Conservation (phyloP, 805 yeast genomes). For the Lipomyces anomalus region DNA sequence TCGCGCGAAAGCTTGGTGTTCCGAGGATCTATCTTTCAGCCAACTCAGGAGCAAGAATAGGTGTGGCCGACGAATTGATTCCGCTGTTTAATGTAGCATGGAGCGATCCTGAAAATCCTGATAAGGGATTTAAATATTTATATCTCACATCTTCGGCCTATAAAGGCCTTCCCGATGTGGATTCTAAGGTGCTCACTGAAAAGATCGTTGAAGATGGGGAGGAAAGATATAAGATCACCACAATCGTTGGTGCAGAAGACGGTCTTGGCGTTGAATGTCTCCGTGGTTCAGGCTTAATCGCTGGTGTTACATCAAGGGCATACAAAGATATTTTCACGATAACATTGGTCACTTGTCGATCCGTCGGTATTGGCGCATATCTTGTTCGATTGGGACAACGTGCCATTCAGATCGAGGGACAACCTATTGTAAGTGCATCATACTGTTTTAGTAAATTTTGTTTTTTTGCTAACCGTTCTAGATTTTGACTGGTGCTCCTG, state of each 20-base stretch:
- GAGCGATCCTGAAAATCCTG: constrained; percentile 70
- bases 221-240: constrained; percentile 70
- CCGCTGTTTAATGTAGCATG: constrained; percentile 88
- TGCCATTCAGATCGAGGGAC: constrained; percentile 98
- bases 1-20: constrained; percentile 83
- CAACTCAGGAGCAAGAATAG: constrained; percentile 98
- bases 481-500: constrained; percentile 99
- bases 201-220: constrained; percentile 79
- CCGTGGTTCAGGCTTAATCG: constrained; percentile 96
- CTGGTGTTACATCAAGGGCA: constrained; percentile 97
- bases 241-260: constrained; percentile 89
- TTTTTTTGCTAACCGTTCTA: no score
- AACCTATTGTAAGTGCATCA: no score
- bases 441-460: no score
- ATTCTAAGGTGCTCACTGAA: constrained; percentile 56
- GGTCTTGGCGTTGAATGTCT: constrained; percentile 98
- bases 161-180: constrained; percentile 43
- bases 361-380: constrained; percentile 99
- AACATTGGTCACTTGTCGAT: constrained; percentile 98
- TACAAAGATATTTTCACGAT: constrained; percentile 96
- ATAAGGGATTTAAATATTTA: constrained; percentile 84
- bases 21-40: constrained; percentile 96
- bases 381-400: constrained; percentile 97
- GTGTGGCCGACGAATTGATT: constrained; percentile 92
- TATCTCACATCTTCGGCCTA: constrained; percentile 69